Evolutionary conservation across 305 asterid species (phyloP), one percentile per base, ranked within the genome.

Genomic region (Fraxinus xanthoxyloides): DNA sequence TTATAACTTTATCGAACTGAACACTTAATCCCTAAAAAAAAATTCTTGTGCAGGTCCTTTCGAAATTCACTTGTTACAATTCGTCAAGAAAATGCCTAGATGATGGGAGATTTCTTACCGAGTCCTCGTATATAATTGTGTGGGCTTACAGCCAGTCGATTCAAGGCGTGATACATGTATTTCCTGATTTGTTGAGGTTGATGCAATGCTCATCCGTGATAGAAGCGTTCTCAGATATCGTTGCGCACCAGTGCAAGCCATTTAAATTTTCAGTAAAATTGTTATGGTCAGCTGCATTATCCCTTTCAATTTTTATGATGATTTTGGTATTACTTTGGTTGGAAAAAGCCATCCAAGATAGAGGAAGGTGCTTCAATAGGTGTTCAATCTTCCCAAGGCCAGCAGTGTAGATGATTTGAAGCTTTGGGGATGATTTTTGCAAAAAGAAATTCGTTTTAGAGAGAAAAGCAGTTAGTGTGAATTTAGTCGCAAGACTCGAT

Each of bases 131-230:
- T 21, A 35, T 59, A 46, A 40, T 87, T 34, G 86, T 86, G 10
- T 82, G 79, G 46, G 91, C 90, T 72, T 91, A 87, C 80, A 84
- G 87, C 31, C 82, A 77, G 81, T 87, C 93, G 6, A 82, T 88
- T 13, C 85, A 90, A 70, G 87, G 84, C 31, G 70, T 91, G 59
- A 83, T 88, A 30, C 79, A 80, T 43, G 83, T 86, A 81, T 90
- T 84, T 63, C 95, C 90, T 0, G 93, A 91, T 79, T 46, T 91
- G 54, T 65, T 82, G 79, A 88, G 85, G 72, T 87, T 91, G 59
- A 76, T 83, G 79, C 72, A 48, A 1, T 91, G 93, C 81, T 83
- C 89, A 21, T 10, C 73, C 10, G 82, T 90, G 72, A 85, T 84
- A 82, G 84, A 81, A 59, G 93, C 91, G 7, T 87, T 91, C 46